phyloP scores from a whole-genome alignment of 78 protist genomes.

The Dictyostelium brefeldianum region DNA sequence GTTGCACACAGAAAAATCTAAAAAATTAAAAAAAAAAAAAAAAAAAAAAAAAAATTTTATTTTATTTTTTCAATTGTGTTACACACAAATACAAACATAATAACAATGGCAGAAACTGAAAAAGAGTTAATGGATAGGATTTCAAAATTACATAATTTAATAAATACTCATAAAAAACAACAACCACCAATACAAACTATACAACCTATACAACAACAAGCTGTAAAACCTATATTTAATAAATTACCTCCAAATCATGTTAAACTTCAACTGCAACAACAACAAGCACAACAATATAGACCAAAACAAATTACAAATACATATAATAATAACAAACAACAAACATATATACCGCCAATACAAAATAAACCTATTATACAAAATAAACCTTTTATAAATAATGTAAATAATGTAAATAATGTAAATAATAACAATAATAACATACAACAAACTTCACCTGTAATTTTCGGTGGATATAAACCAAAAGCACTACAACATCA shows the following conservation, averaged over 20 bases:
- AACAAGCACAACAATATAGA: background rate
- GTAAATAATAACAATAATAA: background rate
- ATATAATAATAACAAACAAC: background rate
- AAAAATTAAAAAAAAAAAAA: background rate
- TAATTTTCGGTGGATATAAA: background rate
- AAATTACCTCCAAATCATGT: background rate
- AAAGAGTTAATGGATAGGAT: background rate
- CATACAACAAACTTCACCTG: background rate
- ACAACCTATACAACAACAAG: background rate
- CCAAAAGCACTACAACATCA: too few species aligned
- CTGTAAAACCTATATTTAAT: constrained; percentile 22
- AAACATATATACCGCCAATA: background rate
- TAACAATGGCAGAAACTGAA: constrained; percentile 4
- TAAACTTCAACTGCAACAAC: background rate
- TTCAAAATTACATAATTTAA: background rate
- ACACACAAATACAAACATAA: background rate
- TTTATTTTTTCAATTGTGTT: too few species aligned
- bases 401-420: too few species aligned
- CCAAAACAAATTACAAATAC: background rate
- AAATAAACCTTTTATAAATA: background rate
- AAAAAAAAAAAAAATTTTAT: background rate
- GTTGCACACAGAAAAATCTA: too few species aligned
- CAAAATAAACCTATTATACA: background rate
- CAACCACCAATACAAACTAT: background rate
- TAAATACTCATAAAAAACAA: background rate